Evolutionary conservation across 768 basidiomycete genomes (phyloP), one percentile per base, ranked within the genome.

Genomic region (Cyathus striatus): DNA sequence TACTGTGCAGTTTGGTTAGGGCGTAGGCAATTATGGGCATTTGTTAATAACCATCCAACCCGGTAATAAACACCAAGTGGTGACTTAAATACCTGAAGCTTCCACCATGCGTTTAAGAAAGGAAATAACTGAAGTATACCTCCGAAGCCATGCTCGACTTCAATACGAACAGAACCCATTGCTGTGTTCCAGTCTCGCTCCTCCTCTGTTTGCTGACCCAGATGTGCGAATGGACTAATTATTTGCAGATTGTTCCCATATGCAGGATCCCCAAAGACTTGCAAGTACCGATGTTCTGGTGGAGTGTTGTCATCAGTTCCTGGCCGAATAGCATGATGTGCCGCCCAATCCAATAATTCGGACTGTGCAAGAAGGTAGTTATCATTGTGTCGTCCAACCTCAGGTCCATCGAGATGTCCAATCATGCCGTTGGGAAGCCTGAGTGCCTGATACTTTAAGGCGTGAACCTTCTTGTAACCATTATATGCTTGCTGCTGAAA

Each of bases 91-190:
- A 30, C 9, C 9, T 30, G 27, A 9, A 30, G 9, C n/a, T 30
- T 30, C 27, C 27, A 30, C 9, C 27, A 9, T 30, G 27, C 27
- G n/a, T 30, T 30, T n/a, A 30, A 30, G n/a, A 30, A 30, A 9
- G 27, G 27, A 9, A 9, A 30, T 30, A 30, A 30, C 9, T 30
- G 35, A 1, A 33, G 7, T 22, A 59, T 41, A 18, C 37, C 40
- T 2, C 49, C 59, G 49, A 63, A 63, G 0, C 52, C 54, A 49
- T 58, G 53, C 40, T 63, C 56, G n/a, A 62, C 61, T 32, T 51
- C 49, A 5, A 57, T 57, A 1, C 52, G 40, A 1, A 58, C 49
- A 3, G 40, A 24, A 7, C 49, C 39, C 60, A 63, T 63, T 9
- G 16, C 25, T 9, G 23, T 17, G 44, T 64, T 63, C 59, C 56